Base-by-base conservation (phyloP, 2,329 filamentous ascomycete genomes). In the Endocalyx cinctus region DNA sequence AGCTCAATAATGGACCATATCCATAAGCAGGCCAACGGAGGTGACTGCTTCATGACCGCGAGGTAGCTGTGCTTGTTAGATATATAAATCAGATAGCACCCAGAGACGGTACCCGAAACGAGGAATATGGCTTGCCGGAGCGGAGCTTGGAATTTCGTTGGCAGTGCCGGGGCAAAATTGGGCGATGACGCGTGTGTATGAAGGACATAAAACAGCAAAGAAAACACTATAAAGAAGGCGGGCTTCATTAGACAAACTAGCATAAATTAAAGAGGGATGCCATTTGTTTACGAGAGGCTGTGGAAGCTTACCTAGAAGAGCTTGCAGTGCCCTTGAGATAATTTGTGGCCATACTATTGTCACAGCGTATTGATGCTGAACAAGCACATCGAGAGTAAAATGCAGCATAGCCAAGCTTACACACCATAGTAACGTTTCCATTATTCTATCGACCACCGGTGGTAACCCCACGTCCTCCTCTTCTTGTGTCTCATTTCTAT, bases 1-100 rank as follows among this genome's bases (percentile, higher is more conserved):
- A 96, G 73, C 64, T 98, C 92, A 13, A 97, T 72, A 15, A 97
- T 82, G 19, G 84, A 79, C 88, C 90, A 97, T 5, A 97, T 74
- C 89, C 90, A 97, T 13, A 97, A 59, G 25, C 86, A 90, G 0
- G 87, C 92, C 11, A 96, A 59, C 5, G 88, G 81, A n/a, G 92
- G 92, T 1, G 88, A 84, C 43, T 79, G 80, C 66, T 95, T 94
- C 87, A 97, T 89, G 14, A 94, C 80, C 6, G 84, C 84, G 47
- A 94, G 79, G 52, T 96, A 97, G 5, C 82, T 78, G 45, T 80
- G 77, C 18, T 69, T 72, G 52, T 96, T 97, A 17, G 84, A 87
- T 33, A 89, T 78, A 46, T 85, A 70, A 30, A 97, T 81, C 42
- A 96, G 67, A 58, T 87, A 89, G 60, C 80, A 86, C 2, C 92